phyloP scores from a whole-genome alignment of 202 grass and related monocot species.

The Hordeum pubiflorum region DNA sequence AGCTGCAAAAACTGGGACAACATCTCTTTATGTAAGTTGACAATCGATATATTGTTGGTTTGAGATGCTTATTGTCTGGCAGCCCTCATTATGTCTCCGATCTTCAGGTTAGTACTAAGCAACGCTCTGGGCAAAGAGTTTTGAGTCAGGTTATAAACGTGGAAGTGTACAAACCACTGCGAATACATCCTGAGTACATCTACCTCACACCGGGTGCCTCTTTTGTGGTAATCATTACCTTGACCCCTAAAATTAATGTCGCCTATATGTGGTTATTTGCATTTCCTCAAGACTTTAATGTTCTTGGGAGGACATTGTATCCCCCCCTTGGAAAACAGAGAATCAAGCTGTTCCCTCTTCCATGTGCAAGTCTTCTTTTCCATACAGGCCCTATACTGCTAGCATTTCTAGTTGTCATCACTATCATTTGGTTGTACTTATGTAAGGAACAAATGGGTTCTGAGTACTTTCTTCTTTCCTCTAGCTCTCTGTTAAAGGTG shows the following conservation, averaged over 20 bases:
- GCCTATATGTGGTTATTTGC: neutral
- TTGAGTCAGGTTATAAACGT: constrained; percentile 83
- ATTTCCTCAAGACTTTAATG: constrained; percentile 2
- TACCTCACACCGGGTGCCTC: constrained; percentile 88
- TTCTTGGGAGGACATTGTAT: neutral
- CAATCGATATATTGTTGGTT: constrained; percentile 20
- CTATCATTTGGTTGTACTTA: constrained; percentile 8
- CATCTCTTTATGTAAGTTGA: constrained; percentile 92
- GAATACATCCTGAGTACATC: constrained; percentile 77
- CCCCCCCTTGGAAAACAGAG: neutral
- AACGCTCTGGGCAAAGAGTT: constrained; percentile 64
- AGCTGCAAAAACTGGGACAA: constrained; percentile 62
- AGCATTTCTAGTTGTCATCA: constrained; percentile 11
- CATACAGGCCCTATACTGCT: constrained; percentile 5
- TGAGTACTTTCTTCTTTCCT: constrained; percentile 27
- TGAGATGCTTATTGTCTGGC: constrained; percentile 12
- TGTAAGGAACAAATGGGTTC: neutral
- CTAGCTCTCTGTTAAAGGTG: constrained; percentile 82
- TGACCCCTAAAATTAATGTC: neutral
- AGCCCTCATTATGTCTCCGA: constrained; percentile 8
- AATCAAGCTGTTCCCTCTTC: neutral
- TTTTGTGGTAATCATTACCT: constrained; percentile 68
- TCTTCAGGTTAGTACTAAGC: constrained; percentile 74
- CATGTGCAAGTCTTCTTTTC: neutral
- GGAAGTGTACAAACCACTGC: constrained; percentile 82